Evolutionary conservation across 169 alveolate genomes (phyloP).

Genomic region (Plasmodium ovale): DNA sequence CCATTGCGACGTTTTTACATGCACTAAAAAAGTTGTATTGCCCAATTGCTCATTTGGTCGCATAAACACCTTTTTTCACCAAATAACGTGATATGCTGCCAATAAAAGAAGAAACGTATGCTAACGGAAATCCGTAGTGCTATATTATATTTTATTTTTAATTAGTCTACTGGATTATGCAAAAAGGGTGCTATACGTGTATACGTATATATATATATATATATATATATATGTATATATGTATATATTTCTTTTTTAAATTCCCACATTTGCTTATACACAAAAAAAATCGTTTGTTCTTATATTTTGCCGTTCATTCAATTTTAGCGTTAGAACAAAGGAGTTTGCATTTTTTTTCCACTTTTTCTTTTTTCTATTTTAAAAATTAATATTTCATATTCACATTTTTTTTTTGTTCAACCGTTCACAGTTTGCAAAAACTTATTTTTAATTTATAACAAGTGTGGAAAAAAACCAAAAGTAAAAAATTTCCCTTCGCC

Average conservation of each 20-base stretch:
- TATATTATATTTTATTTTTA: neutral
- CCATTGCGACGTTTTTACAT: no score
- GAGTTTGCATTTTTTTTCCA: neutral
- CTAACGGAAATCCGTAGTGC: neutral
- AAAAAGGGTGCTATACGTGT: constrained; percentile 11
- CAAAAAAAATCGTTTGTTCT: no score
- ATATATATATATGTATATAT: no score
- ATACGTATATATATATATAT: no score
- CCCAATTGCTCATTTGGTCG: neutral
- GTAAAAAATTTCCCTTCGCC: neutral
- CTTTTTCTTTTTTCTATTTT: no score
- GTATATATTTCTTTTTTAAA: no score
- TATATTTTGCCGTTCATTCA: no score
- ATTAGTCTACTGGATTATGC: neutral
- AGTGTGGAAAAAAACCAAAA: neutral
- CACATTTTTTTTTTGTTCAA: neutral
- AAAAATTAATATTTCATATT: neutral
- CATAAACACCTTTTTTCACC: neutral
- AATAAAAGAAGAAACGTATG: neutral
- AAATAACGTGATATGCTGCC: neutral
- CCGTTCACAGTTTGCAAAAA: neutral
- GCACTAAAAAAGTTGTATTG: neutral
- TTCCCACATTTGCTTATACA: no score
- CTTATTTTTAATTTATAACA: neutral
- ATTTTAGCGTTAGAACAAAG: no score